Evolutionary conservation across 106 monocot genomes (phyloP), one percentile per base, ranked within the genome.

Genomic region (Chionographis japonica): DNA sequence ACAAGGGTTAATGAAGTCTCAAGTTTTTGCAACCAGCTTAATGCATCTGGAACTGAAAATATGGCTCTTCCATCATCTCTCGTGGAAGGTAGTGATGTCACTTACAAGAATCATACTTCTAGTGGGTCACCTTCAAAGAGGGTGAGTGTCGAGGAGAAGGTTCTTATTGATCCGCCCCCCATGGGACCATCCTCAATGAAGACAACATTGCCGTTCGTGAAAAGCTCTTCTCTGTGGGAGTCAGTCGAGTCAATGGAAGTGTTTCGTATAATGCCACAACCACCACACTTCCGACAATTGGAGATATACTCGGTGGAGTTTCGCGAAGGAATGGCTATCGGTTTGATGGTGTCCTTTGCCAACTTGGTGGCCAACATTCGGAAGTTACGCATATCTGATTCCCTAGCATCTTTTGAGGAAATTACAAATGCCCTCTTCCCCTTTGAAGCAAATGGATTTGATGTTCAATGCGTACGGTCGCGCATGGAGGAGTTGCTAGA

Each of bases 221-320:
- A 55, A 53, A 18, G 37, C 0, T 68, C 68, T 14, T 15, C 55
- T 13, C 15, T 68, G 16, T 68, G 68, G 68, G 38, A 68, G 12
- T 12, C 55, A 16, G 55, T 68, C 2, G 56, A 56, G 68, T 68
- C 68, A 4, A 68, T 68, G 68, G 56, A 68, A 68, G 13, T 40
- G 40, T 68, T 51, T 53, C 52, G 12, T n/a, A 10, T 2, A 38
- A 17, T 68, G 38, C 68, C 68, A n/a, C 68, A 68, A 20, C 6
- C 37, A 50, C 68, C 68, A n/a, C 68, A 68, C 39, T 68, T 55
- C 55, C 50, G 17, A 38, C 68, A 53, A 7, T 40, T 68, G 40
- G 68, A 68, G 40, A 27, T 38, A 4, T 56, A 68, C 68, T 50
- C n/a, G 36, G 55, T 54, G 56, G 68, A 68, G 37, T 40, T 54